Evolutionary conservation across 805 yeast species (phyloP), one percentile per base, ranked within the genome.

Genomic region (Millerozyma miso): DNA sequence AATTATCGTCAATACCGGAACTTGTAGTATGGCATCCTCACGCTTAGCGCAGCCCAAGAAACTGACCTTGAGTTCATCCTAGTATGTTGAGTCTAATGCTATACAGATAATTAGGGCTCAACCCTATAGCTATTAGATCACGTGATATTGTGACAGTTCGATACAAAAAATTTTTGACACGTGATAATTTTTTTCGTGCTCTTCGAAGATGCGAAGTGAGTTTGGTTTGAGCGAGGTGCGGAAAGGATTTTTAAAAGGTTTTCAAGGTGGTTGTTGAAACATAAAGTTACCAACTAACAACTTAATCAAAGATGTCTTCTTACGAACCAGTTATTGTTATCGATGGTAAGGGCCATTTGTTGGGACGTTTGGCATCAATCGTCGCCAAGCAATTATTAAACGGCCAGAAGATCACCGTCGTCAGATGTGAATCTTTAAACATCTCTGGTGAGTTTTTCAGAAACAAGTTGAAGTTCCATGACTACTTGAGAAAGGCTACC

Each of bases 391-490:
- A 93, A 82, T 76, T 93, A 65, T 85, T 93, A 73, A 85, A 87
- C 78, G 99, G 99, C 65, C 98, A 93, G 82, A 88, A 89, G 77
- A 81, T 93, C 68, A 97, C 90, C 63, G 83, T 93, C 63, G 99
- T 93, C 69, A 88, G 99, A 82, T 80, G 89, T 71, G 99, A 86
- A 81, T 87, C 91, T 64, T 82, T 93, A 74, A 93, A 93, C 93
- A 88, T 93, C 74, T 88, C 97, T 67, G 99, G 99, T 75, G 98
- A 93, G 80, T 90, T 93, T 76, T 93, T 93, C 97, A 90, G 99
- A 83, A 88, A 91, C 85, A 93, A 93, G 81, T 85, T 91, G 77
- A 93, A 93, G 87, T 93, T 89, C 93, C 97, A 90, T 78, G 99
- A 95, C 74, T 93, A 90, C 89, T 85, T 93, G 77, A 90, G 99